phyloP scores from a whole-genome alignment of 2,329 filamentous ascomycete genomes.

The Fusarium pseudonygamai region DNA sequence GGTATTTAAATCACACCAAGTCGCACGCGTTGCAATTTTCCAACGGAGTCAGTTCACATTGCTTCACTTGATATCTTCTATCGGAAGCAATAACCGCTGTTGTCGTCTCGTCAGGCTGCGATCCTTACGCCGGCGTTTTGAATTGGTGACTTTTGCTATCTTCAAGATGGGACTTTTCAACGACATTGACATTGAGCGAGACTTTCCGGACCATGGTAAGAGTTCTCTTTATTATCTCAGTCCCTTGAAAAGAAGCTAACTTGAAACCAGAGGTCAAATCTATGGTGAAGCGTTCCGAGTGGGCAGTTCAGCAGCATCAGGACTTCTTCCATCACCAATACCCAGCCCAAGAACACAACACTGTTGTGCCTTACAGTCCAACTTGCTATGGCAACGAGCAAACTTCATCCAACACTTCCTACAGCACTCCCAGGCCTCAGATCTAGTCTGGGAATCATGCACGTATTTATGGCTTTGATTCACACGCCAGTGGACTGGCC shows the following conservation, averaged over 20 bases:
- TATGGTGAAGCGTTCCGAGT: background rate
- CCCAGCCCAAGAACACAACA: background rate
- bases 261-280: background rate
- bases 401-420: background rate
- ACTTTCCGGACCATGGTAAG: conserved; percentile 5
- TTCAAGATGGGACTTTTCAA: conserved; percentile 14
- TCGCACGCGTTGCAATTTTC: background rate
- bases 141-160: background rate
- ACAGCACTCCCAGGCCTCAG: conserved; percentile 19
- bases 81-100: background rate
- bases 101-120: background rate
- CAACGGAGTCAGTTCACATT: background rate
- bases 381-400: background rate
- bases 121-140: background rate
- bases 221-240: fast-evolving
- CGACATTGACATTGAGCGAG: conserved; percentile 2
- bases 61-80: background rate
- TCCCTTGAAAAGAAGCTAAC: background rate
- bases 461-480: conserved; percentile 12
- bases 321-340: background rate
- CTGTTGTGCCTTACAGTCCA: background rate
- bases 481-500: conserved; percentile 6
- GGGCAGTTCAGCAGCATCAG: background rate
- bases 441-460: conserved; percentile 23
- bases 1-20: background rate